These are phyloP conservation scores for Abrus pulchellus DNA, from an alignment of 306 rosid species.

Conservation along the genomic window DNA sequence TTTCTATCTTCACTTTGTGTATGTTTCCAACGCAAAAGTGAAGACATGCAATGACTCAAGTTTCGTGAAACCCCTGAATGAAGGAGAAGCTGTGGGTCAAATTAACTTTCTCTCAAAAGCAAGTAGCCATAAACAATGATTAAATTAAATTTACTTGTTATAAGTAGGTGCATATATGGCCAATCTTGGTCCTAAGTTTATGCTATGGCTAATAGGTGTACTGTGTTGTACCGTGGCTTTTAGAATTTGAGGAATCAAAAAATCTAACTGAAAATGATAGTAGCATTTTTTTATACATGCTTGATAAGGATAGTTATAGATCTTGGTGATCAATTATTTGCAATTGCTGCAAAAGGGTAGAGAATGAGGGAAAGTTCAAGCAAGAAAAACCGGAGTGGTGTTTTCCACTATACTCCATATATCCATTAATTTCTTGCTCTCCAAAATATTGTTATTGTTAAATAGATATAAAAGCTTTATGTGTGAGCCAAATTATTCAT, in stretches of 20 bases:
- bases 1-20: conserved; percentile 25
- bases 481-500: too few species aligned
- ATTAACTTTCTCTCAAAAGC: not conserved
- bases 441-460: not conserved
- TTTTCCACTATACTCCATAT: conserved; percentile 47
- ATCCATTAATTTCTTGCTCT: not conserved
- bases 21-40: conserved; percentile 8
- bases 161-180: not conserved
- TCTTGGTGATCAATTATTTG: conserved; percentile 12
- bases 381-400: conserved; percentile 78
- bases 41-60: conserved; percentile 23
- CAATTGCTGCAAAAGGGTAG: not conserved
- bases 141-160: not conserved
- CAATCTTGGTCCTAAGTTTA: conserved; percentile 26
- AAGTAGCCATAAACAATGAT: conserved; percentile 28
- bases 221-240: conserved; percentile 34
- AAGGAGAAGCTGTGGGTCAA: conserved; percentile 21
- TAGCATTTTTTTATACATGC: conserved; percentile 9
- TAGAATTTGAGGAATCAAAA: not conserved
- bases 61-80: not conserved
- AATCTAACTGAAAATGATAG: conserved; percentile 20
- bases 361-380: conserved; percentile 45
- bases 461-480: not conserved
- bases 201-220: conserved; percentile 1
- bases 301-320: conserved; percentile 19